A percentile compares a stretch with the other conserved stretches of the same genome.
These are phyloP conservation scores for Salvia rosmarinus DNA, from an alignment of 257 asterid species.

Conservation along the genomic window DNA sequence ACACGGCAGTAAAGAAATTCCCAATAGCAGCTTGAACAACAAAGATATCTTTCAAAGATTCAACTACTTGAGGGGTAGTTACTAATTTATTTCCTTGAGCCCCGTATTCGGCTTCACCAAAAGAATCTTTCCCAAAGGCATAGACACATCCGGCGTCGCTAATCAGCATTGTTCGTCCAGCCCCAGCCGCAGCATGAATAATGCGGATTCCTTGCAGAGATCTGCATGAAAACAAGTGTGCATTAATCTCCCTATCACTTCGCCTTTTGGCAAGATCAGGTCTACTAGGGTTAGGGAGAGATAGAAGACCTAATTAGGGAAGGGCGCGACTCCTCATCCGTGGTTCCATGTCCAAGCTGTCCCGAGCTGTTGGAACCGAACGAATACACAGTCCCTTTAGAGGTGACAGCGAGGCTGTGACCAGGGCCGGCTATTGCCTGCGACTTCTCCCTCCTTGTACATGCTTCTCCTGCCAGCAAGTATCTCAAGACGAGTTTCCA, in stretches of 20 bases:
- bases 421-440: conserved; percentile 99
- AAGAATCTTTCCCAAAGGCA: conserved; percentile 88
- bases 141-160: conserved; percentile 84
- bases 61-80: conserved; percentile 78
- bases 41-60: conserved; percentile 87
- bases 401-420: conserved; percentile 91
- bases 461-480: conserved; percentile 88
- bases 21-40: conserved; percentile 98
- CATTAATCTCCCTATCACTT: conserved; percentile 27
- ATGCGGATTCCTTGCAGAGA: conserved; percentile 84
- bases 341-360: conserved; percentile 93
- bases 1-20: conserved; percentile 91
- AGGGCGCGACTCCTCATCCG: conserved; percentile 76
- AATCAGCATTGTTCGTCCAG: conserved; percentile 87
- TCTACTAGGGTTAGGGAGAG: conserved; percentile 24
- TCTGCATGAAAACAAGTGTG: conserved; percentile 57
- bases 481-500: conserved; percentile 95
- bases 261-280: not conserved
- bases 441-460: conserved; percentile 88
- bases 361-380: conserved; percentile 94
- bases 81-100: conserved; percentile 69
- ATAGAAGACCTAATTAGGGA: conserved; percentile 65
- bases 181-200: conserved; percentile 94
- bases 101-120: conserved; percentile 87
- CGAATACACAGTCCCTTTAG: conserved; percentile 80